phyloP scores from a whole-genome alignment of 768 basidiomycete species.

The Xanthoconium purpureum region DNA sequence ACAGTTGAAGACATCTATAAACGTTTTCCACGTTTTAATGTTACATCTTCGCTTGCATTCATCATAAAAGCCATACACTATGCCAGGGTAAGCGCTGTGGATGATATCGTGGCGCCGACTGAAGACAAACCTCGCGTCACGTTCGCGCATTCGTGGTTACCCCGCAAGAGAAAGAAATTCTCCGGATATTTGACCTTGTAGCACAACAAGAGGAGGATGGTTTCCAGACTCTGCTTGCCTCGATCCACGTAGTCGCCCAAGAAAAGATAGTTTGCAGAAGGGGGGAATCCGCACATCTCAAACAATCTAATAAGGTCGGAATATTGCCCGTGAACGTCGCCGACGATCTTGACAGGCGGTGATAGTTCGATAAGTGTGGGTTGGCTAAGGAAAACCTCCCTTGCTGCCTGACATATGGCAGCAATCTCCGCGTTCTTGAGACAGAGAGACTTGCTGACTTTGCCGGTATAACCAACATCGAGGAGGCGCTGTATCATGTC shows the following conservation, averaged over 20 bases:
- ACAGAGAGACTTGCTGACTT: constrained; percentile 93
- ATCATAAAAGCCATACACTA: constrained; percentile 99
- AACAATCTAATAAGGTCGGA: constrained; percentile 97
- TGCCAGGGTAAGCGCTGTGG: constrained; percentile 14
- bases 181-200: constrained; percentile 99
- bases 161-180: constrained; percentile 96
- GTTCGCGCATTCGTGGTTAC: constrained; percentile 99
- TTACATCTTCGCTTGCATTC: constrained; percentile 99
- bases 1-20: constrained; percentile 99
- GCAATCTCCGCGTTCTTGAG: constrained; percentile 96
- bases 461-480: constrained; percentile 96
- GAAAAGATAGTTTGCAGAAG: constrained; percentile 95
- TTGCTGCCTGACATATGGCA: constrained; percentile 89
- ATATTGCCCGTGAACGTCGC: constrained; percentile 99
- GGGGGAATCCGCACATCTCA: constrained; percentile 99
- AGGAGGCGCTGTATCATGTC: constrained; percentile 97
- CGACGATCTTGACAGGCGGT: constrained; percentile 98
- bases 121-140: constrained; percentile 84
- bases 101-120: constrained; percentile 11
- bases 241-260: constrained; percentile 99
- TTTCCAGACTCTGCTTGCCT: constrained; percentile 97
- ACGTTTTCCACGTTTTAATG: constrained; percentile 99
- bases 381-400: constrained; percentile 94
- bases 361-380: constrained; percentile 96
- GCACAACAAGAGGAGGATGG: constrained; percentile 92